Evolutionary conservation across 257 asterid genomes (phyloP).

Genomic region (Fraxinus quadrangulata): DNA sequence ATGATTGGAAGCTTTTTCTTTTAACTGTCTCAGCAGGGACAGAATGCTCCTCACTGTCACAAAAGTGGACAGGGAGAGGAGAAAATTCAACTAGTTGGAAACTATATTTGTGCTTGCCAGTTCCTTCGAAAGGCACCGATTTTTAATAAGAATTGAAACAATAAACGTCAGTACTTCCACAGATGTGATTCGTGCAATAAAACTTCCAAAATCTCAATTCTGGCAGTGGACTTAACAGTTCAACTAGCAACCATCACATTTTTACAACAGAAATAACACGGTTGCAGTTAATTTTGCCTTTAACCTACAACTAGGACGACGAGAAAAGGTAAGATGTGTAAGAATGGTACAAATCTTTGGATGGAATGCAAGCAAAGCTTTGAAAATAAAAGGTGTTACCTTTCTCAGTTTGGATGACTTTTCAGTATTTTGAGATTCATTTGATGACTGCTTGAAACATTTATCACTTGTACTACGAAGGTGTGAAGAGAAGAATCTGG

Average conservation of each 20-base stretch:
- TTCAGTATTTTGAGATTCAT: too few relatives aligned
- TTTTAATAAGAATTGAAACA: conserved; percentile 32
- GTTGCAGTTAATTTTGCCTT: neutral
- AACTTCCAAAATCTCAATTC: neutral
- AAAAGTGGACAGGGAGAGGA: conserved; percentile 65
- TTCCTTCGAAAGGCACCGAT: conserved; percentile 71
- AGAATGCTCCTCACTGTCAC: conserved; percentile 87
- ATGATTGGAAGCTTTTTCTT: conserved; percentile 27
- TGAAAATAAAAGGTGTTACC: conserved; percentile 39
- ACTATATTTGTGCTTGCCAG: conserved; percentile 95
- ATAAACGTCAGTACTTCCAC: conserved; percentile 20
- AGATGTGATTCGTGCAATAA: neutral
- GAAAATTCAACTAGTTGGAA: conserved; percentile 84
- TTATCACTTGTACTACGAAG: too few relatives aligned
- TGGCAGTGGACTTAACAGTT: neutral
- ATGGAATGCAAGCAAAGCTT: neutral
- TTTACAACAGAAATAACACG: neutral
- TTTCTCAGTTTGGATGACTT: conserved; percentile 73
- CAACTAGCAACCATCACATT: neutral
- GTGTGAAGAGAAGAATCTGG: too few relatives aligned
- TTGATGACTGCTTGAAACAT: too few relatives aligned
- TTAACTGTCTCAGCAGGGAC: conserved; percentile 35
- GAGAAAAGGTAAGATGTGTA: neutral
- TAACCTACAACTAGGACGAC: neutral
- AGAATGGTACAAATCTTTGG: neutral